These are phyloP conservation scores for Ophiostoma tasmaniense DNA, from an alignment of 2,329 filamentous ascomycete genomes.

Conservation along the genomic window DNA sequence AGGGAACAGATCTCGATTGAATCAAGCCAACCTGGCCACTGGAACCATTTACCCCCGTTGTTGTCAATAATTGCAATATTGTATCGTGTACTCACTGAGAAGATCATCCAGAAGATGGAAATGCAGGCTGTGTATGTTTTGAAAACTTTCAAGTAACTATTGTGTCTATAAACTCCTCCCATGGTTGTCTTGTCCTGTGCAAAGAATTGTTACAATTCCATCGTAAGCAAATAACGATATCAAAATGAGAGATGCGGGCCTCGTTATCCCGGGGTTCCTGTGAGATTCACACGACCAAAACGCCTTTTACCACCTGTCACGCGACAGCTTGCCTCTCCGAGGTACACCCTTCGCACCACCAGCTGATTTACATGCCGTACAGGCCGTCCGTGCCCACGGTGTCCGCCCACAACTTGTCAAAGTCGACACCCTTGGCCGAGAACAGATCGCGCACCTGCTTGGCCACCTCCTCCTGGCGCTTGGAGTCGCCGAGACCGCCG, in stretches of 20 bases:
- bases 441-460: slow-evolving; percentile 70
- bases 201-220: not conserved
- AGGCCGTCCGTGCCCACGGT: slow-evolving; percentile 38
- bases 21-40: not conserved
- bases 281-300: not conserved
- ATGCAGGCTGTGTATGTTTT: not conserved
- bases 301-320: not conserved
- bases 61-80: not conserved
- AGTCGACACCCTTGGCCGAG: slow-evolving; percentile 65
- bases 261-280: too few relatives aligned
- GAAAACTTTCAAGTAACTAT: not conserved
- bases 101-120: not conserved
- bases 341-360: not conserved
- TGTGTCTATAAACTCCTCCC: not conserved
- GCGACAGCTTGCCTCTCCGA: not conserved
- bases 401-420: slow-evolving; percentile 69
- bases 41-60: not conserved
- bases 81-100: too few relatives aligned
- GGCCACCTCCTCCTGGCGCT: slow-evolving; percentile 64
- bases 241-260: not conserved
- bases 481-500: slow-evolving; percentile 61
- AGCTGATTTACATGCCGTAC: slow-evolving; percentile 23
- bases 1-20: not conserved
- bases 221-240: not conserved
- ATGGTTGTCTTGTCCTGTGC: not conserved